Evolutionary conservation across 2,329 filamentous ascomycete species (phyloP).

Genomic region (Orbilia quercus): DNA sequence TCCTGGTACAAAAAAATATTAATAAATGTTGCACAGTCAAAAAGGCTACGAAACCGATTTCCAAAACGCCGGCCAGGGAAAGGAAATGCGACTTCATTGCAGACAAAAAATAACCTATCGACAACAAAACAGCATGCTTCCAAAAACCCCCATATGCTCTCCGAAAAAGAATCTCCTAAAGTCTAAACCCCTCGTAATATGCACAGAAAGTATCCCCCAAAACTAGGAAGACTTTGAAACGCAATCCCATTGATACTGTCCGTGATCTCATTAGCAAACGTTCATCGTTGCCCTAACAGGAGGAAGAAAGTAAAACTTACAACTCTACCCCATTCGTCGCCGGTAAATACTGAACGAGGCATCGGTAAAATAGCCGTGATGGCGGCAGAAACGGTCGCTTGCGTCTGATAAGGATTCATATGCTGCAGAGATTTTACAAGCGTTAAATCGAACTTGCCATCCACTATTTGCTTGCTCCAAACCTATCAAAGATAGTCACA

Average conservation of each 20-base stretch:
- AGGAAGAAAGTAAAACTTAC: slow-evolving; percentile 70
- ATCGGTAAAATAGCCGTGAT: slow-evolving; percentile 89
- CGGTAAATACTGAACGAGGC: slow-evolving; percentile 86
- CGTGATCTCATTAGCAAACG: slow-evolving; percentile 20
- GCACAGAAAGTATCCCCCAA: background rate
- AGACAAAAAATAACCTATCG: background rate
- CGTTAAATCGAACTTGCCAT: slow-evolving; percentile 78
- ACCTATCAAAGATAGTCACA: slow-evolving; percentile 63
- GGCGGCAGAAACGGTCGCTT: slow-evolving; percentile 71
- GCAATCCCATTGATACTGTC: slow-evolving; percentile 71
- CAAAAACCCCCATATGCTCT: slow-evolving; percentile 11
- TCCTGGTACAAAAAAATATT: background rate
- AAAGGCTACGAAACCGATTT: slow-evolving; percentile 17
- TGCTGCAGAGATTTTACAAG: slow-evolving; percentile 86
- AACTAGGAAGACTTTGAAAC: slow-evolving; percentile 48
- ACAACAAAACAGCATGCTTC: slow-evolving; percentile 13
- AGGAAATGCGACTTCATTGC: background rate
- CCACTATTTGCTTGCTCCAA: slow-evolving; percentile 70
- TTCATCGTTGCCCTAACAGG: background rate
- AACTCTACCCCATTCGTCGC: slow-evolving; percentile 91
- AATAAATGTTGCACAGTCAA: slow-evolving; percentile 7
- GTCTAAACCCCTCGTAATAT: background rate
- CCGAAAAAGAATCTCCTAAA: slow-evolving; percentile 8
- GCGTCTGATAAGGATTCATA: slow-evolving; percentile 73
- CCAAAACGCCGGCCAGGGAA: slow-evolving; percentile 22